Percentiles rank a stretch among this genome's conserved stretches.
Evolutionary conservation across 2,329 filamentous ascomycete species (phyloP).

Genomic region (Cercospora zeae-maydis): DNA sequence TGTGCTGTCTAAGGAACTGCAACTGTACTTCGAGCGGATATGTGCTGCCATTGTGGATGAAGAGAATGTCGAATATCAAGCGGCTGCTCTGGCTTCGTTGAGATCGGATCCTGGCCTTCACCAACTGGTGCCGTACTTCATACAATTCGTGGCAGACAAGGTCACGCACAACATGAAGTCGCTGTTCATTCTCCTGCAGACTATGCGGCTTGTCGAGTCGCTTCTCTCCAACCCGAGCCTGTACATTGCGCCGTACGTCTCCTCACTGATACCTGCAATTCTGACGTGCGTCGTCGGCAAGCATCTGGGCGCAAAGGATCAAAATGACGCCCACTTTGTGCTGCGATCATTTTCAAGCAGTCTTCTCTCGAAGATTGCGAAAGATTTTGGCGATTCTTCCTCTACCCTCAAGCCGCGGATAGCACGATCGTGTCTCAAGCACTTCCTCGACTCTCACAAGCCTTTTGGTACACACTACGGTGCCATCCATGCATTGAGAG

Average conservation of each 20-base stretch:
- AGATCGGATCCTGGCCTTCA: slow-evolving; percentile 88
- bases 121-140: slow-evolving; percentile 93
- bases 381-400: slow-evolving; percentile 76
- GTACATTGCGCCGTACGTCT: slow-evolving; percentile 67
- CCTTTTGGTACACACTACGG: slow-evolving; percentile 84
- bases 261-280: slow-evolving; percentile 74
- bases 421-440: slow-evolving; percentile 87
- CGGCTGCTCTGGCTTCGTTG: slow-evolving; percentile 80
- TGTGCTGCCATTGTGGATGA: slow-evolving; percentile 85
- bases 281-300: slow-evolving; percentile 87
- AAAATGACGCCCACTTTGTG: slow-evolving; percentile 63
- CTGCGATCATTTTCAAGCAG: slow-evolving; percentile 82
- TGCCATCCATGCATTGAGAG: slow-evolving; percentile 73
- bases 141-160: slow-evolving; percentile 92
- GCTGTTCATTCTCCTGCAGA: slow-evolving; percentile 80
- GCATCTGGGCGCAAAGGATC: slow-evolving; percentile 63
- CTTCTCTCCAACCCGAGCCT: slow-evolving; percentile 79
- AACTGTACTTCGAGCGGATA: slow-evolving; percentile 95
- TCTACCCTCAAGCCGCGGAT: slow-evolving; percentile 81
- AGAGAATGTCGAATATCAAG: slow-evolving; percentile 78
- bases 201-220: slow-evolving; percentile 85
- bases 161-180: slow-evolving; percentile 92
- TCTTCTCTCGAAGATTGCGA: slow-evolving; percentile 72
- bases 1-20: slow-evolving; percentile 90
- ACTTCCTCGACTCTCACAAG: slow-evolving; percentile 82